Evolutionary conservation across 2,329 filamentous ascomycete genomes (phyloP), one percentile per base, ranked within the genome.

Genomic region (Monosporascus sp.): DNA sequence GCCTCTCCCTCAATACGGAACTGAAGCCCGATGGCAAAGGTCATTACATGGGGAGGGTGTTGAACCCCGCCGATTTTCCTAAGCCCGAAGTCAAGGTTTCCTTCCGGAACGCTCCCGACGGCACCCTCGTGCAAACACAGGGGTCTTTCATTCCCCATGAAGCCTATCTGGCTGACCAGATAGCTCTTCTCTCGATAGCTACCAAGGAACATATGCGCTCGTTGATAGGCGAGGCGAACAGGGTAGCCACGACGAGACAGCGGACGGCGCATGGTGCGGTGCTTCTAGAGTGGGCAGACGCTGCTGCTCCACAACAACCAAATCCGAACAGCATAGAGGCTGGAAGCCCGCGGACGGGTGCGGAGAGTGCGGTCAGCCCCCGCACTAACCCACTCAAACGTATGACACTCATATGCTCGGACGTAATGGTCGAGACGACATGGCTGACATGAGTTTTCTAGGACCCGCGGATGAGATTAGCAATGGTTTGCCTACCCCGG

Each of bases 141-240:
- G 86, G 85, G 2, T 83, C 84, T 20, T 90, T 88, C 51, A 81
- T 95, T 38, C 81, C 94, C 0, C 84, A 87, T 37, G 88, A 91
- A 44, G 84, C 89, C 2, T 85, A 82, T 51, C 75, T 96, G 37
- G 87, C 88, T 16, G 91, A 96, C 56, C 88, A 97, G 60, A 73
- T 97, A 45, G 88, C 89, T 26, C 77, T 97, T 17, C 69, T 97
- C 54, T 94, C 91, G 6, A 80, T 97, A 53, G 89, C 89, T 19
- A 86, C 90, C 9, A 90, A 93, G 66, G 88, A 95, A 61, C 82
- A 91, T 27, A 63, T 97, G 38, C 80, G 89, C 51, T 82, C 85
- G 14, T 72, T 97, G 31, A 66, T 97, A 3, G 88, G 92, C 64
- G 91, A 96, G 62, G 85, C 90, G 11, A 82, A 85, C 52, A 79